A percentile compares a stretch with the other conserved stretches of the same genome.
These are phyloP conservation scores for Microcyclospora tardicrescens DNA, from an alignment of 2,329 filamentous ascomycete species.

Conservation along the genomic window DNA sequence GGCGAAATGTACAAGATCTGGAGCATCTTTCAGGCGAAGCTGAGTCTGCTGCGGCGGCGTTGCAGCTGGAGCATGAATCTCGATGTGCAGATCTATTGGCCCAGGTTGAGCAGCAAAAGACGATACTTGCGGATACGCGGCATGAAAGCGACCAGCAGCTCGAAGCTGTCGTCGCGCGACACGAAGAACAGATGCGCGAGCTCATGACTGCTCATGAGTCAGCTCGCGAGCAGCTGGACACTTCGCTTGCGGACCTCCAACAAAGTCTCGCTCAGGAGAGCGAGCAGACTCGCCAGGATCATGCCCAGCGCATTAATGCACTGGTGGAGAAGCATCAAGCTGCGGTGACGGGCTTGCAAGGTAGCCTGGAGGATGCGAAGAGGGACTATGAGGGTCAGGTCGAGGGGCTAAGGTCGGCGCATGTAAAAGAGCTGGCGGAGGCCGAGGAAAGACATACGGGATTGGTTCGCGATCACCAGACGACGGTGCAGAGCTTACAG, in stretches of 20 bases:
- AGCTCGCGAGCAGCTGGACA: background rate
- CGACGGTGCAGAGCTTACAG: too few species aligned
- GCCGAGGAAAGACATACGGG: too few species aligned
- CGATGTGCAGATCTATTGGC: constrained; percentile 4
- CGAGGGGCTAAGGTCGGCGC: too few species aligned
- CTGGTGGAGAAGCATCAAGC: too few species aligned
- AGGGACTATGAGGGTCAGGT: too few species aligned
- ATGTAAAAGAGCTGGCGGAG: too few species aligned
- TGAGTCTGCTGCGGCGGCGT: constrained; percentile 3
- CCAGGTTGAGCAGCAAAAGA: constrained; percentile 8
- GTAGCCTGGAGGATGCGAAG: too few species aligned
- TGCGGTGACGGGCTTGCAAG: too few species aligned
- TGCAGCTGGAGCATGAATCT: constrained; percentile 2
- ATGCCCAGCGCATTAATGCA: too few species aligned
- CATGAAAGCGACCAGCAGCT: constrained; percentile 4
- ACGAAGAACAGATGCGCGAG: constrained; percentile 1
- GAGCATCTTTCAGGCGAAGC: constrained; percentile 9
- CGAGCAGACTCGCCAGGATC: too few species aligned
- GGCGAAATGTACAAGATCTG: constrained; percentile 4
- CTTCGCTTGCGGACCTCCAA: background rate
- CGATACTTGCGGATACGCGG: constrained; percentile 4
- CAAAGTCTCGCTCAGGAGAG: background rate
- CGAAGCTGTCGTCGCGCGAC: constrained; percentile 3
- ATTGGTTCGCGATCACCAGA: too few species aligned
- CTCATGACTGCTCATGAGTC: constrained; percentile 2